These are phyloP conservation scores for Gracilaria domingensis DNA, from an alignment of 23 red algal genomes.

Conservation along the genomic window DNA sequence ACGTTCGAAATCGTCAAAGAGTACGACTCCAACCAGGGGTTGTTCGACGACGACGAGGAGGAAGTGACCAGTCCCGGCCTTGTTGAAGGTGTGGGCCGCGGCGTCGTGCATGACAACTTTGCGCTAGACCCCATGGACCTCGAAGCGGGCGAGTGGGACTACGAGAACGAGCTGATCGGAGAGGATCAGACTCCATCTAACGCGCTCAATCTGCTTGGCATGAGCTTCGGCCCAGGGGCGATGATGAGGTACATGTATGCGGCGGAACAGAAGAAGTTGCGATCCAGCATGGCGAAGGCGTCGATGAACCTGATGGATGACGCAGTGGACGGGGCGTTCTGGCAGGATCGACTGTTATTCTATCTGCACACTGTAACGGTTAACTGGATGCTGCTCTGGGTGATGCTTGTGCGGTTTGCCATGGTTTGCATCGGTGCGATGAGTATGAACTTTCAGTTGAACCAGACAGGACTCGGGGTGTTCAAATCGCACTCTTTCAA, in stretches of 20 bases:
- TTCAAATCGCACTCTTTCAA: conserved; percentile 44
- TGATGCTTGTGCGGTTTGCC: conserved; percentile 69
- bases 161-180: conserved; percentile 52
- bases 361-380: conserved; percentile 81
- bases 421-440: conserved; percentile 52
- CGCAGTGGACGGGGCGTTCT: conserved; percentile 50
- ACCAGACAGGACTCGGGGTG: conserved; percentile 61
- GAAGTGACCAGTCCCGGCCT: neutral
- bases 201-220: conserved; percentile 72
- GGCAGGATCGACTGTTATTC: conserved; percentile 66
- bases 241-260: conserved; percentile 77
- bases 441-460: conserved; percentile 32
- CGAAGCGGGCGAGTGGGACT: conserved; percentile 54
- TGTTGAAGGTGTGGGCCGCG: conserved; percentile 30
- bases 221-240: conserved; percentile 73
- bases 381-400: conserved; percentile 68
- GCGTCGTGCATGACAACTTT: conserved; percentile 44
- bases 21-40: conserved; percentile 38
- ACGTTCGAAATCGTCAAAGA: conserved; percentile 68
- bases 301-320: conserved; percentile 76
- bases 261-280: conserved; percentile 42
- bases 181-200: conserved; percentile 67
- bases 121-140: conserved; percentile 54
- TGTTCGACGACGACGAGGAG: conserved; percentile 70
- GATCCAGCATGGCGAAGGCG: conserved; percentile 51